phyloP scores from a whole-genome alignment of 805 yeast species.

The Metschnikowia orientalis region DNA sequence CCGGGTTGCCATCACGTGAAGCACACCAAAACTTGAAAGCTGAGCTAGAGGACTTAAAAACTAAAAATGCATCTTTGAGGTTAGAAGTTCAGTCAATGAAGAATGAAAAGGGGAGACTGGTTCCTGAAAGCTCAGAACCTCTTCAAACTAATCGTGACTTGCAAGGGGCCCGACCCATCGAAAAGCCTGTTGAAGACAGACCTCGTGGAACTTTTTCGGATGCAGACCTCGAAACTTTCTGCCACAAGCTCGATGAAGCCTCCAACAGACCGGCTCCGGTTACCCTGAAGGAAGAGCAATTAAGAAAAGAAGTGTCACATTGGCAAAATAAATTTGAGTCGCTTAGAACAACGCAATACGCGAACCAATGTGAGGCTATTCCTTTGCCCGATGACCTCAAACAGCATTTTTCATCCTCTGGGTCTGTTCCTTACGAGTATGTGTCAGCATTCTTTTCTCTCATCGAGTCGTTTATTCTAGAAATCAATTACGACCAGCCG shows the following conservation, averaged over 20 bases:
- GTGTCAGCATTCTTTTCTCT: constrained; percentile 45
- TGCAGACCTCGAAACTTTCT: constrained; percentile 21
- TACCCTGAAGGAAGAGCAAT: constrained; percentile 12
- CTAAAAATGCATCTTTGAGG: constrained; percentile 31
- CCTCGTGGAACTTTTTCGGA: too few species aligned
- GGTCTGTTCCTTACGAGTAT: constrained; percentile 44
- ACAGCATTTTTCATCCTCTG: constrained; percentile 31
- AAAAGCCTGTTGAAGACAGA: neutral
- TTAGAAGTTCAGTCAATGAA: constrained; percentile 38
- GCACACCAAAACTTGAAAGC: constrained; percentile 6
- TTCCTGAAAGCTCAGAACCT: neutral
- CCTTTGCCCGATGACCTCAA: constrained; percentile 24
- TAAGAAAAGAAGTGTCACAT: constrained; percentile 32
- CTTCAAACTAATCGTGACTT: constrained; percentile 1
- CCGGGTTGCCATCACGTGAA: constrained; percentile 5
- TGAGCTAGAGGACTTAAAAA: constrained; percentile 28
- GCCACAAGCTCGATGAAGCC: constrained; percentile 28
- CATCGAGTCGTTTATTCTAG: constrained; percentile 42
- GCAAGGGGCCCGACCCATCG: neutral
- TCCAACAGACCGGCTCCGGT: constrained; percentile 15
- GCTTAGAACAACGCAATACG: constrained; percentile 31
- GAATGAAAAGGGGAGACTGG: constrained; percentile 11
- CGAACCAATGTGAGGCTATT: constrained; percentile 19
- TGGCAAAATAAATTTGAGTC: constrained; percentile 53
- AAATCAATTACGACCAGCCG: constrained; percentile 24